These are phyloP conservation scores for Pyronema domesticum DNA, from an alignment of 495 filamentous ascomycete genomes.

Conservation along the genomic window DNA sequence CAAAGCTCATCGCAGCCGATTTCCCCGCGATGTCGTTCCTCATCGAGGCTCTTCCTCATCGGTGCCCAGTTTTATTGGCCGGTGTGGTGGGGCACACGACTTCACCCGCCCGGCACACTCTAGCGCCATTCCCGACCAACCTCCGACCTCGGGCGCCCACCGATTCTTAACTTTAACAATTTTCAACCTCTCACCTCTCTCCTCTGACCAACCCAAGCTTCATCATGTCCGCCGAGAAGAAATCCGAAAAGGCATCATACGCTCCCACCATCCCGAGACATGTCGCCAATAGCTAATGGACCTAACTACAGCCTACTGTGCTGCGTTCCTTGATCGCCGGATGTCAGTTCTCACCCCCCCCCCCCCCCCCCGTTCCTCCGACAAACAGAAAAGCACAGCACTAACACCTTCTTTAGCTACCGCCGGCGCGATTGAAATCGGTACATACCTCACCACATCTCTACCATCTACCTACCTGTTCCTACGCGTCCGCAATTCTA, in stretches of 20 bases:
- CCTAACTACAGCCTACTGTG: not conserved
- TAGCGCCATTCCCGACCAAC: too few species aligned
- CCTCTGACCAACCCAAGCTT: not conserved
- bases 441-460: constrained; percentile 28
- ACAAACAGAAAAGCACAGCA: not conserved
- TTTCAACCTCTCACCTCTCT: not conserved
- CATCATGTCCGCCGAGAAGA: not conserved
- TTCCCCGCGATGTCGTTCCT: too few species aligned
- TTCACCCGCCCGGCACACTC: too few species aligned
- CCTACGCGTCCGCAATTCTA: constrained; percentile 1
- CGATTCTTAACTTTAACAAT: too few species aligned
- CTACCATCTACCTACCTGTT: too few species aligned
- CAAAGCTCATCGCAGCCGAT: too few species aligned
- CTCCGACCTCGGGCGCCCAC: too few species aligned
- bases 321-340: constrained; percentile 20
- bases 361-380: constrained; percentile 4
- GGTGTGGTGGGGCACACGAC: too few species aligned
- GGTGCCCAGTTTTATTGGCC: too few species aligned
- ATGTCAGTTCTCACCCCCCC: constrained; percentile 7
- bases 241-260: not conserved
- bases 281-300: not conserved
- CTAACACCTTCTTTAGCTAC: constrained; percentile 30
- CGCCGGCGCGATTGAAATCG: constrained; percentile 89
- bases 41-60: too few species aligned
- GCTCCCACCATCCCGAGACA: not conserved